Evolutionary conservation across 352 stramenopile species (phyloP).

Genomic region (Lagenidium sp.): DNA sequence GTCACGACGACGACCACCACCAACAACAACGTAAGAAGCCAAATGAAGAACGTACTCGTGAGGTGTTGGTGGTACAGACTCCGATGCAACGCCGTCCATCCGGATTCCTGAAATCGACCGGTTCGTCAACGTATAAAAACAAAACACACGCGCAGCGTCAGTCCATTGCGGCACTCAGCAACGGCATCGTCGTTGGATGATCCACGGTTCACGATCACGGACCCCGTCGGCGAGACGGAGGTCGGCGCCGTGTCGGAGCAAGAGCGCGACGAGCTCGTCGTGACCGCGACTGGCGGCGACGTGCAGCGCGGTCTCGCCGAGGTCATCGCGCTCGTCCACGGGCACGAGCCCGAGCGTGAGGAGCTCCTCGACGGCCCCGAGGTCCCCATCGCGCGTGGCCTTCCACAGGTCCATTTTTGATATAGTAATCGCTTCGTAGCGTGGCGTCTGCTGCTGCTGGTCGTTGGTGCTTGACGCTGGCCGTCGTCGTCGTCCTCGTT

Average conservation of each 20-base stretch:
- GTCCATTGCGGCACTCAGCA: background rate
- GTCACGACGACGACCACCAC: too few relatives aligned
- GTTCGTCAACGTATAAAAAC: background rate
- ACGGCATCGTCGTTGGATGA: slow-evolving; percentile 1
- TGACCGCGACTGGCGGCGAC: slow-evolving; percentile 46
- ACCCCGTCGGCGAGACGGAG: slow-evolving; percentile 54
- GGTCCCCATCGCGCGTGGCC: slow-evolving; percentile 2
- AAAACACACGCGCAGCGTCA: slow-evolving; percentile 7
- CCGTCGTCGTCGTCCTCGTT: too few relatives aligned
- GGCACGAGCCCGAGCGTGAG: slow-evolving; percentile 14
- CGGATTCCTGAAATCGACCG: slow-evolving; percentile 46
- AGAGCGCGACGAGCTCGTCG: slow-evolving; percentile 37
- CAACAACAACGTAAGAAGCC: background rate
- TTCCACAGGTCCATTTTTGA: slow-evolving; percentile 15
- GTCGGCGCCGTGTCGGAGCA: slow-evolving; percentile 45
- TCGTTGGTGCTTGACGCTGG: too few relatives aligned
- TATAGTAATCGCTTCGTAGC: too few relatives aligned
- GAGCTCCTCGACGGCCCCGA: slow-evolving; percentile 5
- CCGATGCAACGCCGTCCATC: slow-evolving; percentile 72
- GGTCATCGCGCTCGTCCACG: slow-evolving; percentile 55
- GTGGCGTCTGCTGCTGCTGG: too few relatives aligned
- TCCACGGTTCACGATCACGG: slow-evolving; percentile 3
- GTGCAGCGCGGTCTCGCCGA: slow-evolving; percentile 70
- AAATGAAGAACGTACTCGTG: slow-evolving; percentile 32
- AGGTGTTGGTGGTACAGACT: slow-evolving; percentile 61